Percentiles rank a stretch among this genome's conserved stretches.
Evolutionary conservation across 108 stramenopile genomes (phyloP).

Genomic region (Nitzschia putrida): DNA sequence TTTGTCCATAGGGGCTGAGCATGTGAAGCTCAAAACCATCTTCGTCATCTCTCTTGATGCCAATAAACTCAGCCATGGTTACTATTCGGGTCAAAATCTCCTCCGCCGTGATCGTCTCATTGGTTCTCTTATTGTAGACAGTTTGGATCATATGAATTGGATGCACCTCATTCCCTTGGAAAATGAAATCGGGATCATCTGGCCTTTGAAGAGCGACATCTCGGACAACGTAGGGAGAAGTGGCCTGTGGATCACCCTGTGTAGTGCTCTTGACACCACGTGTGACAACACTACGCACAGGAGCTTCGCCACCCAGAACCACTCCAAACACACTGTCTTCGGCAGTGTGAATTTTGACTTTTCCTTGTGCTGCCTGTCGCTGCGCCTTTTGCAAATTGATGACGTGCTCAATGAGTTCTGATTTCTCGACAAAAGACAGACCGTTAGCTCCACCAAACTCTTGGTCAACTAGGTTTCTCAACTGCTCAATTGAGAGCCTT

Average conservation of each 20-base stretch:
- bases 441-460: neutral
- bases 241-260: conserved; percentile 13
- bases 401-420: conserved; percentile 36
- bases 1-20: conserved; percentile 1
- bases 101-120: conserved; percentile 23
- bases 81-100: conserved; percentile 20
- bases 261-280: conserved; percentile 50
- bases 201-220: conserved; percentile 8
- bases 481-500: conserved; percentile 17
- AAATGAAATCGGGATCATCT: conserved; percentile 34
- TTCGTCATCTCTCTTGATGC: conserved; percentile 27
- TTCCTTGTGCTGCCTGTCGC: neutral
- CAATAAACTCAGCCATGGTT: conserved; percentile 40
- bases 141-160: conserved; percentile 35
- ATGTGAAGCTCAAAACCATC: conserved; percentile 50
- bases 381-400: conserved; percentile 5
- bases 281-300: conserved; percentile 50
- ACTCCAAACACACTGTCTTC: conserved; percentile 49
- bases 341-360: neutral
- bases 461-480: neutral
- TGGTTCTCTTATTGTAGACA: conserved; percentile 26
- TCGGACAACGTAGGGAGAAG: conserved; percentile 29
- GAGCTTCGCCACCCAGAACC: conserved; percentile 49
- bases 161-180: conserved; percentile 27
- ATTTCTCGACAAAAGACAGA: conserved; percentile 20